Percentiles rank a stretch among this genome's conserved stretches.
Evolutionary conservation across 2,329 filamentous ascomycete species (phyloP).

Genomic region (Lachnellula occidentalis): DNA sequence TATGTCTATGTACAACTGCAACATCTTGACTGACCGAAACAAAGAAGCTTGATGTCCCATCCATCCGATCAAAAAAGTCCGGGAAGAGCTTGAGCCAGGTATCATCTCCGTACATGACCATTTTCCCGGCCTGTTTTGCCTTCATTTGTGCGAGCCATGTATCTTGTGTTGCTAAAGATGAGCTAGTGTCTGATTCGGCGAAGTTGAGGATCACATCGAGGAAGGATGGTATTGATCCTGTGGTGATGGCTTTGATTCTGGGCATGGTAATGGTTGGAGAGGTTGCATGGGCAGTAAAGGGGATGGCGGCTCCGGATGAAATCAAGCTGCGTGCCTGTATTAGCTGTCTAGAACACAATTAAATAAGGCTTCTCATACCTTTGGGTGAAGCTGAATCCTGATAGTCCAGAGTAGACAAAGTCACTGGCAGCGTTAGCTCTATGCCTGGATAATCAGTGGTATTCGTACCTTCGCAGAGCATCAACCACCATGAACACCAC

Average conservation of each 20-base stretch:
- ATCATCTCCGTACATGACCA: slow-evolving; percentile 95
- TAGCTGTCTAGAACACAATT: slow-evolving; percentile 2
- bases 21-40: slow-evolving; percentile 66
- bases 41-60: slow-evolving; percentile 97
- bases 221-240: slow-evolving; percentile 96
- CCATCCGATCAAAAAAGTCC: slow-evolving; percentile 74
- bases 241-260: slow-evolving; percentile 92
- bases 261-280: slow-evolving; percentile 98
- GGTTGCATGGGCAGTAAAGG: slow-evolving; percentile 93
- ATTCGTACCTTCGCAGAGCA: slow-evolving; percentile 72
- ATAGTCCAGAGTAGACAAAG: slow-evolving; percentile 79
- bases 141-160: slow-evolving; percentile 95
- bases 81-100: slow-evolving; percentile 98
- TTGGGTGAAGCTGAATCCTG: slow-evolving; percentile 84
- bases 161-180: slow-evolving; percentile 81
- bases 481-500: slow-evolving; percentile 98
- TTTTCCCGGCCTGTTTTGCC: slow-evolving; percentile 61
- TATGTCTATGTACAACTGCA: slow-evolving; percentile 20
- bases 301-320: slow-evolving; percentile 73
- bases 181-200: slow-evolving; percentile 87
- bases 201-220: slow-evolving; percentile 96
- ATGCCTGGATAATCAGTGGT: not conserved
- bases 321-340: slow-evolving; percentile 59
- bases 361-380: slow-evolving; percentile 47
- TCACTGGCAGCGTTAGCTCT: slow-evolving; percentile 56